Evolutionary conservation across 2,329 filamentous ascomycete genomes (phyloP).

Genomic region (Hypoxylon sp.): DNA sequence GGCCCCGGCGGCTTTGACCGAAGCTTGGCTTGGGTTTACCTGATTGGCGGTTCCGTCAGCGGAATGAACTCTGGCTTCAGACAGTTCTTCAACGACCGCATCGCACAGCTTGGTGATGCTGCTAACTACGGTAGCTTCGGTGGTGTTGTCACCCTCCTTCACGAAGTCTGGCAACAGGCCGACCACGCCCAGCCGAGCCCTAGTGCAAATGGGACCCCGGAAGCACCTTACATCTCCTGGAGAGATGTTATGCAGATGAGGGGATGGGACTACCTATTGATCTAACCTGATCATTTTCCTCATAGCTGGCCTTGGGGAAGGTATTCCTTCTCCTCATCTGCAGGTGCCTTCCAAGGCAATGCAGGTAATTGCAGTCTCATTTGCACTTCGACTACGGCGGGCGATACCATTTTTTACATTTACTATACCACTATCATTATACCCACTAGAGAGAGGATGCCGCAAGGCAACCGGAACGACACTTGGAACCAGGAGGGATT

Average conservation of each 20-base stretch:
- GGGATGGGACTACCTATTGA: conserved; percentile 92
- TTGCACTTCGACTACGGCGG: conserved; percentile 47
- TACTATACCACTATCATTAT: conserved; percentile 48
- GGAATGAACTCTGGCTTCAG: conserved; percentile 82
- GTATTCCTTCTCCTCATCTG: conserved; percentile 42
- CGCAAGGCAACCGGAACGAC: conserved; percentile 56
- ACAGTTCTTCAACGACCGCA: conserved; percentile 80
- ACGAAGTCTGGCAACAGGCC: conserved; percentile 88
- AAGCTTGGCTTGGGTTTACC: conserved; percentile 91
- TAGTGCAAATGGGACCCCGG: conserved; percentile 56
- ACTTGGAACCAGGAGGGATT: conserved; percentile 48
- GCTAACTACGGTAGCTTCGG: conserved; percentile 88
- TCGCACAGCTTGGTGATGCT: conserved; percentile 80
- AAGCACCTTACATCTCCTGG: conserved; percentile 86
- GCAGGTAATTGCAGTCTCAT: conserved; percentile 58
- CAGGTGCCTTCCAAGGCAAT: conserved; percentile 54
- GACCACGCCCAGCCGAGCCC: conserved; percentile 63
- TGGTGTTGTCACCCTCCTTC: conserved; percentile 81
- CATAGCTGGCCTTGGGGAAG: conserved; percentile 59
- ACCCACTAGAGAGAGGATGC: conserved; percentile 53
- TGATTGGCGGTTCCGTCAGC: conserved; percentile 87
- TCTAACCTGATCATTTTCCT: conserved; percentile 66
- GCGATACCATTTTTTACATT: conserved; percentile 46
- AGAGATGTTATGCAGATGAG: conserved; percentile 93
- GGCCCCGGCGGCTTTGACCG: conserved; percentile 89